Evolutionary conservation across 345 rosid species (phyloP).

Genomic region (Eucalyptus tenuipes): DNA sequence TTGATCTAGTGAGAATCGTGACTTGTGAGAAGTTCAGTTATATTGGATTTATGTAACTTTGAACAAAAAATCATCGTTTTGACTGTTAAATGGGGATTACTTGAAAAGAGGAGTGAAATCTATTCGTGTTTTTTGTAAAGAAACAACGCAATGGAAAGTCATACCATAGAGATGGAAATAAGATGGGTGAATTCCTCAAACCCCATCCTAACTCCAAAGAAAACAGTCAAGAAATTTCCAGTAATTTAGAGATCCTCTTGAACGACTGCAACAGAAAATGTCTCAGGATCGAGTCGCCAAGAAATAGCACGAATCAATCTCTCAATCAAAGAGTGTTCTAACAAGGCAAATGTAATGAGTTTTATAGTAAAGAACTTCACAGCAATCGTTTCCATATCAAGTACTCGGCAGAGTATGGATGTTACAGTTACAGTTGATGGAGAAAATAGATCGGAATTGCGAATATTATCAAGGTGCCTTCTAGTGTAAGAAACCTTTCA

Average conservation of each 20-base stretch:
- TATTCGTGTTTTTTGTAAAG: neutral
- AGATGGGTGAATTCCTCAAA: neutral
- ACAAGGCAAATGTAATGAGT: neutral
- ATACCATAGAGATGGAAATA: neutral
- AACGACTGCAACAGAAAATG: neutral
- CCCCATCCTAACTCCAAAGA: neutral
- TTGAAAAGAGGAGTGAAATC: neutral
- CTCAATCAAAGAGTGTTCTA: neutral
- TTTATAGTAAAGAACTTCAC: neutral
- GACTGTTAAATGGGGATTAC: neutral
- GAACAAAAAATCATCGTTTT: neutral
- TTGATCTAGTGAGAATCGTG: neutral
- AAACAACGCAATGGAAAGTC: neutral
- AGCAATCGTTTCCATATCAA: neutral
- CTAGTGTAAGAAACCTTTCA: neutral
- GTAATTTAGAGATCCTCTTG: neutral
- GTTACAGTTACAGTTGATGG: neutral
- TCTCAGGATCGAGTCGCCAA: neutral
- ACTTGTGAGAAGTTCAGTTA: neutral
- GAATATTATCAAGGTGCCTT: neutral
- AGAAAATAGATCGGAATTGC: neutral
- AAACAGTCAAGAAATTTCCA: neutral
- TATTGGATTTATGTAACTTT: neutral
- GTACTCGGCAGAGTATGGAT: neutral
- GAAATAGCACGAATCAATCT: neutral